Evolutionary conservation across 257 asterid genomes (phyloP).

Genomic region (Solanum etuberosum): DNA sequence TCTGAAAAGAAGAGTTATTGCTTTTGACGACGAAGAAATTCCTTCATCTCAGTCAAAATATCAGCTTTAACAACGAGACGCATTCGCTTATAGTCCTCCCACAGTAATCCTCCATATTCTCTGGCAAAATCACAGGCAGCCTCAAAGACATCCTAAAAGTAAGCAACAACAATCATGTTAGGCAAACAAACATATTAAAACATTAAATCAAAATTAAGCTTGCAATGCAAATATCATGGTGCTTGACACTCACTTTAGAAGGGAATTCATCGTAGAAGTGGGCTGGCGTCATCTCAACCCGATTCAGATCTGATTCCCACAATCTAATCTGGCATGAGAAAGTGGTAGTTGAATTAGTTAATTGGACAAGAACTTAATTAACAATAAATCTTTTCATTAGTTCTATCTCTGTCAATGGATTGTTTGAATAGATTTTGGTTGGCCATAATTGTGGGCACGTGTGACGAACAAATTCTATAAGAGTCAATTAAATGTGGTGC

Average conservation of each 20-base stretch:
- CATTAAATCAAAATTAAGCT: background rate
- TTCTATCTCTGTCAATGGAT: background rate
- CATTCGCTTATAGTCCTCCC: slow-evolving; percentile 79
- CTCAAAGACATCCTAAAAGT: slow-evolving; percentile 65
- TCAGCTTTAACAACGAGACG: slow-evolving; percentile 72
- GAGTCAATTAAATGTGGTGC: background rate
- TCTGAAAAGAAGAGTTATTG: slow-evolving; percentile 18
- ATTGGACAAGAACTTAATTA: background rate
- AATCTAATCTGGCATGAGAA: slow-evolving; percentile 51
- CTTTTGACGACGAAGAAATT: slow-evolving; percentile 63
- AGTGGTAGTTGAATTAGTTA: background rate
- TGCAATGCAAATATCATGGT: background rate
- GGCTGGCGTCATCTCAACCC: slow-evolving; percentile 69
- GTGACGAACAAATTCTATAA: background rate
- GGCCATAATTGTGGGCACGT: background rate
- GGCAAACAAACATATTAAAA: background rate
- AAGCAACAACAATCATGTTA: background rate
- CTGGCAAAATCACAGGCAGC: slow-evolving; percentile 85
- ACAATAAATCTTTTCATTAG: background rate
- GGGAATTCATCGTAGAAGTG: slow-evolving; percentile 75
- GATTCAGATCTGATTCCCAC: slow-evolving; percentile 94
- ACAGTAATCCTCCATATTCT: slow-evolving; percentile 65
- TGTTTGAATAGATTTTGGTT: background rate
- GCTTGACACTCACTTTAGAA: slow-evolving; percentile 43
- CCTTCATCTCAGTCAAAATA: slow-evolving; percentile 65